phyloP scores from a whole-genome alignment of 176 grass and related monocot species.

The Guadua angustifolia region DNA sequence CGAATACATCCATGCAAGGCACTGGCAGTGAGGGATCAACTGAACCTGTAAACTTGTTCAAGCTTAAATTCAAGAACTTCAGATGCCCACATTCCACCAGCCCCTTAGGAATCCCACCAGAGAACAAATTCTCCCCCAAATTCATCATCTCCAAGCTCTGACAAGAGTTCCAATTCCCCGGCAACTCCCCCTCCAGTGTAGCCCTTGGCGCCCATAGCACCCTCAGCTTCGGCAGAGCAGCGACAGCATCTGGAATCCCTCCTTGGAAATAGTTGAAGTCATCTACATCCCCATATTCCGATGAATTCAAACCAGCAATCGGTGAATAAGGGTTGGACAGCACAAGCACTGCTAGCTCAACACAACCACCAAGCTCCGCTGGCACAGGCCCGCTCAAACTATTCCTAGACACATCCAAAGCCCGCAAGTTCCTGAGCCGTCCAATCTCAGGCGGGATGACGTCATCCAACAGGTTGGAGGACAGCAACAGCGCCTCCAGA shows the following conservation, averaged over 20 bases:
- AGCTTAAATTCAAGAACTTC: constrained; percentile 82
- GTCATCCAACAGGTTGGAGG: constrained; percentile 78
- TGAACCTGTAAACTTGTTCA: constrained; percentile 71
- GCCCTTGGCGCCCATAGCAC: constrained; percentile 89
- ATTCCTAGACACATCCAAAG: constrained; percentile 83
- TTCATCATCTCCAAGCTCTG: constrained; percentile 82
- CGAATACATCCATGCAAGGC: constrained; percentile 93
- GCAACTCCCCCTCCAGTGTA: constrained; percentile 72
- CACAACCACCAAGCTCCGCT: constrained; percentile 71
- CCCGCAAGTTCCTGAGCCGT: constrained; percentile 59
- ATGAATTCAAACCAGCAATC: constrained; percentile 31
- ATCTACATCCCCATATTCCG: constrained; percentile 48
- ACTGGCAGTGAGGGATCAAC: constrained; percentile 62
- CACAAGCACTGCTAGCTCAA: constrained; percentile 70
- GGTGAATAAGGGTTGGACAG: constrained; percentile 64
- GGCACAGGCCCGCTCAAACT: constrained; percentile 79
- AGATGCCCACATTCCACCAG: constrained; percentile 68
- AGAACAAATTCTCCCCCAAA: constrained; percentile 83
- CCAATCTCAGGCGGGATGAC: constrained; percentile 79
- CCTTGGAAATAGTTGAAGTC: constrained; percentile 96
- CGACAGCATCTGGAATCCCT: constrained; percentile 58
- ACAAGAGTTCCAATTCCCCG: constrained; percentile 70
- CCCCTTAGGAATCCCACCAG: constrained; percentile 64
- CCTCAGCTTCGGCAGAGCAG: constrained; percentile 71
- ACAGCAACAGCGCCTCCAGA: constrained; percentile 60